Evolutionary conservation across 139 green algal genomes (phyloP), one percentile per base, ranked within the genome.

Genomic region (Chlamydomonas incerta): DNA sequence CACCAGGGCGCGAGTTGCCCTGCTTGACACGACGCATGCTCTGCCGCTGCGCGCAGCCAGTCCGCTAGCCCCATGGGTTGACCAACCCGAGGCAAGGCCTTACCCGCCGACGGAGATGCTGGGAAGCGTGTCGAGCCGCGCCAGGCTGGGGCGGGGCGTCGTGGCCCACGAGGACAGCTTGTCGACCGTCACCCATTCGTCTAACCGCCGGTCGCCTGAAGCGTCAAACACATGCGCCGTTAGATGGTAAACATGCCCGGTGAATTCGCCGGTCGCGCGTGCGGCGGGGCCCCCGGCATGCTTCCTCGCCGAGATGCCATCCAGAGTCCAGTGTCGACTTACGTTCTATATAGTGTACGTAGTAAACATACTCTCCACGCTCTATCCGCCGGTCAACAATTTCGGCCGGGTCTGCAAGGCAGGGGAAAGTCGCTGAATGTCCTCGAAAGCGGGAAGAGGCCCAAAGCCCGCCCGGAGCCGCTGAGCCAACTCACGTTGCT

Each of bases 271-370:
- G n/a, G n/a, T n/a, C n/a, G n/a, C n/a, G n/a, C 5, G 41, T 50
- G 41, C 41, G 41, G 8, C 5, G 41, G 8, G 41, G 41, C 5
- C 41, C 6, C 6, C 6, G 6, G 41, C 41, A 50, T 50, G 41
- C 41, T 5, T 50, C 41, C 41, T 8, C 6, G 8, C 41, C 41
- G 41, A 50, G 41, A 50, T 8, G 41, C 41, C 41, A 50, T 50
- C 41, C 41, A 8, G 41, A 13, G 41, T 10, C 18, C 9, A 10
- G 55, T 10, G 18, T 60, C 4, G 26, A 86, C 94, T 95, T 81
- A 96, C 93, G 95, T 80, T 98, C 95, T 10, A 93, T 68, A 80
- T 98, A 98, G 88, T 98, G 96, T n/a, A 98, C 94, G 83, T 98
- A 98, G 87, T 96, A 98, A 26, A 88, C 57, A 29, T 70, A 52